These are phyloP conservation scores for Globisporangium nodosum DNA, from an alignment of 352 stramenopile genomes.

Conservation along the genomic window DNA sequence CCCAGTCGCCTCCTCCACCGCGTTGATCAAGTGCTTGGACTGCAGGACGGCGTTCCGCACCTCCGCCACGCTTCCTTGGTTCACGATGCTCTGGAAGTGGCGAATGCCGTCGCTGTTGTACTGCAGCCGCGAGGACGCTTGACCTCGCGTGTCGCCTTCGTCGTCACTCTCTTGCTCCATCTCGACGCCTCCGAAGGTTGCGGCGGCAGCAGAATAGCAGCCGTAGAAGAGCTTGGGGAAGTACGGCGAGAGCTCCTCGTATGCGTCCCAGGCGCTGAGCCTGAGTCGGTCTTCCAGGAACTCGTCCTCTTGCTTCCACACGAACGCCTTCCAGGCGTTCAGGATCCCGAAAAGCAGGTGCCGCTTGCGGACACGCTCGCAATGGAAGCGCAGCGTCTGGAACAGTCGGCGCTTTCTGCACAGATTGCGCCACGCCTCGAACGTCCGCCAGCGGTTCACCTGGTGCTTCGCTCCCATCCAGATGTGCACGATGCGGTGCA, in stretches of 20 bases:
- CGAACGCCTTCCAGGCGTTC: slow-evolving; percentile 50
- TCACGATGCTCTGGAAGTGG: slow-evolving; percentile 39
- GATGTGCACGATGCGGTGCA: slow-evolving; percentile 43
- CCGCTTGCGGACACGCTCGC: slow-evolving; percentile 21
- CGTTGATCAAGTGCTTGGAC: slow-evolving; percentile 49
- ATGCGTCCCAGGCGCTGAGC: slow-evolving; percentile 53
- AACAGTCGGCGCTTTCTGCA: slow-evolving; percentile 45
- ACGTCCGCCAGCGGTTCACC: slow-evolving; percentile 28
- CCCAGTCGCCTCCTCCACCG: slow-evolving; percentile 36
- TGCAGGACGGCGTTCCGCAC: slow-evolving; percentile 42
- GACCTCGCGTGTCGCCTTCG: not conserved
- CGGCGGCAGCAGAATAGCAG: slow-evolving; percentile 41
- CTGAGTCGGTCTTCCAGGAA: slow-evolving; percentile 52
- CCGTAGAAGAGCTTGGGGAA: slow-evolving; percentile 65
- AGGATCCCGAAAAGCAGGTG: slow-evolving; percentile 51
- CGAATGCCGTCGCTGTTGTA: slow-evolving; percentile 25
- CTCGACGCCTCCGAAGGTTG: slow-evolving; percentile 50
- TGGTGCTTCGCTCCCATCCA: slow-evolving; percentile 34
- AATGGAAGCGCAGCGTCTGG: slow-evolving; percentile 39
- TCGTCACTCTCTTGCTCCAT: not conserved
- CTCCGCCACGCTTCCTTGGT: slow-evolving; percentile 47
- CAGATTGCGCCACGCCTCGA: slow-evolving; percentile 44
- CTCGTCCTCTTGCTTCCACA: slow-evolving; percentile 52
- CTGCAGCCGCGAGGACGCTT: not conserved
- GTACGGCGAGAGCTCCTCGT: slow-evolving; percentile 44